Base-by-base conservation (phyloP, 345 rosid genomes). In the Salix exigua region DNA sequence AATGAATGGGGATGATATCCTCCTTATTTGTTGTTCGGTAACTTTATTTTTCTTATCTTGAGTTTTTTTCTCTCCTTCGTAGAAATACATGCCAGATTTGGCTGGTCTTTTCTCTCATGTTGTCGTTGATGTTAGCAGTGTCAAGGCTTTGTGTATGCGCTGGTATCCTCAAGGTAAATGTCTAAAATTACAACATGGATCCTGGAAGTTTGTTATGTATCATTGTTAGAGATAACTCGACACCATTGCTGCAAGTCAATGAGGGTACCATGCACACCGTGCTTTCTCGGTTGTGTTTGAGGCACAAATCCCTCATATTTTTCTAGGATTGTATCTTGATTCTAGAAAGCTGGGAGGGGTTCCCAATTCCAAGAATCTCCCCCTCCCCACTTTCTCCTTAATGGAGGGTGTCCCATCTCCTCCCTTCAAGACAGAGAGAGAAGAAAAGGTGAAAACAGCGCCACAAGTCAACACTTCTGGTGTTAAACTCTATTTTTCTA, bases 41-140 rank as follows among this genome's bases (percentile, higher is more conserved):
- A 25, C 55, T 51, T 26, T 23, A 38, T 51, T 68, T 58, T 25
- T 48, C 11, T 62, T 50, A 19, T 33, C 7, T 9, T 70, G 31
- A 44, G 11, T 16, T 6, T 48, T 50, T 72, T 75, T 48, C 82
- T 26, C 73, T 38, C 46, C 46, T 42, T 42, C 1, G 76, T 90
- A 96, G 99, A 96, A 93, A 80, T 91, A 89, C 82, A 91, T 93
- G 98, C 92, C 97, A 7, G 87, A 90, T 33, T 82, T 93, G 83
- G 93, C 97, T 78, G 74, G 87, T 62, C 89, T 91, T 64, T 93
- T 93, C 84, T 68, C 97, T 55, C 98, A 91, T 84, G 75, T 83
- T 58, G 81, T 94, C 19, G 97, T 94, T 23, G 97, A 94, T 81
- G 97, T 94, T 63, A 93, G 98, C 87, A 94, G 97, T 67, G 79